Conservation (phyloP, 2,329 filamentous ascomycete species). For the Diaporthe citri region DNA sequence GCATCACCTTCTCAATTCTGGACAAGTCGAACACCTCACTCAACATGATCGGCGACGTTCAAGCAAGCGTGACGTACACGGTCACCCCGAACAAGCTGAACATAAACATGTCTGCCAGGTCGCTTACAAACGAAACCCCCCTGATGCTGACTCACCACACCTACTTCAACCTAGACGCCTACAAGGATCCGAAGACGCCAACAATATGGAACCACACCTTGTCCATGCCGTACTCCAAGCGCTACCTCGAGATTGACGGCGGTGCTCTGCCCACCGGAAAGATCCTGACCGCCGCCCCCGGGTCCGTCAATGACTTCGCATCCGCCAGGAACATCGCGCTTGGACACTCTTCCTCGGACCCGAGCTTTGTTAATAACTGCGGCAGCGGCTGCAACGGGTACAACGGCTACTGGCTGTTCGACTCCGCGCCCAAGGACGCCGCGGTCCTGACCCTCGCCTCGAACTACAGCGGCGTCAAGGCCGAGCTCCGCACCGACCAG, state of each 20-base stretch:
- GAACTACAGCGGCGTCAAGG: constrained; percentile 74
- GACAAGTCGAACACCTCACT: constrained; percentile 69
- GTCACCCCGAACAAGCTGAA: constrained; percentile 68
- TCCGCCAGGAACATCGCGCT: constrained; percentile 69
- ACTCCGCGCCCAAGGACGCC: constrained; percentile 54
- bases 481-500: constrained; percentile 79
- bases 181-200: constrained; percentile 67
- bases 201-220: constrained; percentile 73
- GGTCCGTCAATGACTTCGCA: constrained; percentile 76
- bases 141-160: constrained; percentile 76
- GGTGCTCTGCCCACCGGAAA: constrained; percentile 71
- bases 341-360: constrained; percentile 69
- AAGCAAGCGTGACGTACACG: constrained; percentile 73
- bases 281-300: constrained; percentile 67
- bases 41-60: constrained; percentile 73
- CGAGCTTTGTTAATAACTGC: constrained; percentile 73
- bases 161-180: constrained; percentile 78
- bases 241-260: constrained; percentile 68
- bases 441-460: constrained; percentile 69
- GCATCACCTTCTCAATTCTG: constrained; percentile 75
- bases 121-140: constrained; percentile 62
- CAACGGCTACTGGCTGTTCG: constrained; percentile 70
- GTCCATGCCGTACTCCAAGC: constrained; percentile 71
- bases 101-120: constrained; percentile 70
- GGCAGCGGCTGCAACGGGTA: constrained; percentile 77